Base-by-base conservation (phyloP, 2,329 filamentous ascomycete genomes). In the Fusarium sp. region DNA sequence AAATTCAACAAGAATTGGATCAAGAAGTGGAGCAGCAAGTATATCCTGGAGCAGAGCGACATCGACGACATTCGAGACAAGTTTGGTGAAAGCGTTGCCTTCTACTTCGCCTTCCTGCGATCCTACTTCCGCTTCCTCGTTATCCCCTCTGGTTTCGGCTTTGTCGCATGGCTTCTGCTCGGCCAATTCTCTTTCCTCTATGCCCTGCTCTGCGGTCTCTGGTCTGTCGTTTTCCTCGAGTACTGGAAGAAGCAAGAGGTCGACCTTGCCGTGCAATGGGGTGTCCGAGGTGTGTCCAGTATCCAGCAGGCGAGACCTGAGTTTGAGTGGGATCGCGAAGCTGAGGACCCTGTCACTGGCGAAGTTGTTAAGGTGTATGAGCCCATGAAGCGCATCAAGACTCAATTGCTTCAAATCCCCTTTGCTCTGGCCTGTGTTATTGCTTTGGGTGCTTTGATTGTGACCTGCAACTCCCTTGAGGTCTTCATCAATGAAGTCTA, bases 401-500 rank as follows among this genome's bases (percentile, higher is more conserved):
- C 93, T 32, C 95, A 98, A 82, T 81, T 96, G 49, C 86, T 97
- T 21, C 93, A 97, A 79, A 85, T 97, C 4, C 95, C 95, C 0
- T 98, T 99, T 82, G 94, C 94, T 2, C 81, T 97, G 9, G 86
- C 90, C 16, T 95, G 94, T 37, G 85, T 92, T 12, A 65, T 91
- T 30, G 88, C 93, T 2, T 88, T 98, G 11, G 96, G 96, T 2
- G 90, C 91, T 23, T 86, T 98, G 75, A 97, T 98, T 73, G 91
- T 93, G 18, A 90, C 90, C 19, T 96, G 94, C 79, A 98, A 98
- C 81, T 93, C 92, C 12, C 94, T 98, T 69, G 96, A 99, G 80
- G 94, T 98, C 37, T 98, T 98, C 83, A 94, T 99, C 75, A 95
- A 93, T 0, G 95, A 99, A 82, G 91, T 98, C 21, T 98, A 99